Conservation (phyloP, 2,329 filamentous ascomycete genomes). For the Xylariaceae sp. region DNA sequence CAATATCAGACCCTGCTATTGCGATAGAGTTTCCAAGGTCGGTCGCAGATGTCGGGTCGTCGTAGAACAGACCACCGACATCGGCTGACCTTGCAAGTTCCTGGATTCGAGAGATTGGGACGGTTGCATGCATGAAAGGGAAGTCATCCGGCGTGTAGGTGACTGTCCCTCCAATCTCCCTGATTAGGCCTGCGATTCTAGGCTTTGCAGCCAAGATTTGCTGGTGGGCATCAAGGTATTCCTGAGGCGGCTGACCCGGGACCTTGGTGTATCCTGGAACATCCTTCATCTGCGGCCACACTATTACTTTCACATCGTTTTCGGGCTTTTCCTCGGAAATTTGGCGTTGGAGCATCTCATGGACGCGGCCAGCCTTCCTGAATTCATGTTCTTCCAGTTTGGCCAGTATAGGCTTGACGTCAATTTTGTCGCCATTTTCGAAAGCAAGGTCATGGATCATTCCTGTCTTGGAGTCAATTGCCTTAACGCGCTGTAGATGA, state of each 20-base stretch:
- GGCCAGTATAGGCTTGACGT: not conserved
- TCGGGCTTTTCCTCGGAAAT: not conserved
- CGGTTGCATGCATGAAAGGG: not conserved
- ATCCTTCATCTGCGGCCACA: not conserved
- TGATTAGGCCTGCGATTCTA: not conserved
- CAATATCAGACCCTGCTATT: not conserved
- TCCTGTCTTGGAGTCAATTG: not conserved
- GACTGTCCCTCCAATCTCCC: not conserved
- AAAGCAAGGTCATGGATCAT: not conserved
- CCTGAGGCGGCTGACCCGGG: not conserved
- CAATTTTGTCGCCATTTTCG: not conserved
- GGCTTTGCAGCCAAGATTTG: not conserved
- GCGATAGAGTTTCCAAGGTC: not conserved
- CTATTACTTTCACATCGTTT: not conserved
- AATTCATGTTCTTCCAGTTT: not conserved
- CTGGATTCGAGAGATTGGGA: not conserved
- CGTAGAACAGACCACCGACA: not conserved
- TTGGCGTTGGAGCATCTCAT: not conserved
- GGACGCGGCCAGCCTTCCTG: not conserved
- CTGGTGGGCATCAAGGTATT: not conserved
- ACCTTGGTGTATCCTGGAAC: not conserved
- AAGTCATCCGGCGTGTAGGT: not conserved
- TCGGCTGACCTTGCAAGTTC: not conserved
- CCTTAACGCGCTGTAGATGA: not conserved
- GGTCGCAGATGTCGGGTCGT: not conserved